Percentiles rank a stretch among this genome's conserved stretches.
These are phyloP conservation scores for Mollisia scopiformis DNA, from an alignment of 2,329 filamentous ascomycete genomes.

Conservation along the genomic window DNA sequence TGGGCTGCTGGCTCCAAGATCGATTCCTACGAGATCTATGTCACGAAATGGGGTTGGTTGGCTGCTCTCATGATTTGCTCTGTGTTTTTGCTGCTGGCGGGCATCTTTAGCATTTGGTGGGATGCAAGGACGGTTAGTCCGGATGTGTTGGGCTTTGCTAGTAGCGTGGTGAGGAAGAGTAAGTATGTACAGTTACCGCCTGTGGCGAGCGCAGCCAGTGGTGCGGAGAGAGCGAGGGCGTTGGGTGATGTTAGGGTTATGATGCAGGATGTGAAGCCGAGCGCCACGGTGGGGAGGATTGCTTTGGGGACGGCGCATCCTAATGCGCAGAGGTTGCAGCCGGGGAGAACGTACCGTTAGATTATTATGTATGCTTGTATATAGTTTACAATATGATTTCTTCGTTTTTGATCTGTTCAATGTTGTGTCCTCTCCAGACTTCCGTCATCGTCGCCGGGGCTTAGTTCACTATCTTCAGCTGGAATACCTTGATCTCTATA, in stretches of 20 bases:
- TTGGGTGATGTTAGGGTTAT: constrained; percentile 20
- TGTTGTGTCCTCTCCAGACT: too few species aligned
- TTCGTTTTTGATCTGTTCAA: too few species aligned
- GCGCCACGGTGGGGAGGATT: constrained; percentile 20
- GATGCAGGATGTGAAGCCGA: constrained; percentile 24
- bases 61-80: constrained; percentile 1
- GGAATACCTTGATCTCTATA: too few species aligned
- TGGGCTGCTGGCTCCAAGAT: neutral
- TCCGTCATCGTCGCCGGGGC: too few species aligned
- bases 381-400: too few species aligned
- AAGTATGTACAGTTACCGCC: constrained; percentile 13
- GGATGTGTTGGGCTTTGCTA: constrained; percentile 21
- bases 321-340: constrained; percentile 6
- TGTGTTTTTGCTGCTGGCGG: constrained; percentile 7
- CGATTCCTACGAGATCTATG: neutral
- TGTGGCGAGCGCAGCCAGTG: constrained; percentile 11
- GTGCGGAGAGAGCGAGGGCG: constrained; percentile 11
- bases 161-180: constrained; percentile 16
- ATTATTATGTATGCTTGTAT: too few species aligned
- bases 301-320: constrained; percentile 9
- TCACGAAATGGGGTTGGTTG: constrained; percentile 13
- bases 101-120: constrained; percentile 12
- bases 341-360: constrained; percentile 13
- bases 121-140: constrained; percentile 9
- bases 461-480: too few species aligned